Evolutionary conservation across 768 basidiomycete genomes (phyloP).

Genomic region (Boletus insuetus): DNA sequence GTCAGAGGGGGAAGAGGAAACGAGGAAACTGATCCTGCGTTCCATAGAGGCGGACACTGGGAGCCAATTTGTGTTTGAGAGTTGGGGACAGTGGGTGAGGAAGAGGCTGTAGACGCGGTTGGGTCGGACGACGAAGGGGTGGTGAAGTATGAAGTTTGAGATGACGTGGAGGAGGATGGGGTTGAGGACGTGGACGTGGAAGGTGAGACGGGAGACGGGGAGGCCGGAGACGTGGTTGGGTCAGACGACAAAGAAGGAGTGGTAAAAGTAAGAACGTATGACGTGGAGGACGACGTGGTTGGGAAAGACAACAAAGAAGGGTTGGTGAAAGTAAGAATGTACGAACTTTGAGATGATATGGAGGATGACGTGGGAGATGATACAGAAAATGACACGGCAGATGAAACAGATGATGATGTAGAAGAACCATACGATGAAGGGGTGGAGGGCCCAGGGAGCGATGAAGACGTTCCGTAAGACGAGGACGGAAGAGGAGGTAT

Average conservation of each 20-base stretch:
- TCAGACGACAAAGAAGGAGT: not conserved
- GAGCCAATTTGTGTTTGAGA: conserved; percentile 23
- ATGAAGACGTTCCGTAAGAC: not conserved
- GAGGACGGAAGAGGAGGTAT: not conserved
- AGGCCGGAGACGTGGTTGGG: not conserved
- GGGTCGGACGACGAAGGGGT: not conserved
- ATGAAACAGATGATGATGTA: not conserved
- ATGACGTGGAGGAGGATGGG: not conserved
- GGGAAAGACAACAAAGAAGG: not conserved
- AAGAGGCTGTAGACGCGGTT: not conserved
- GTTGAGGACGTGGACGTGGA: not conserved
- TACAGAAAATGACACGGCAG: not conserved
- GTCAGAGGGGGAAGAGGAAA: conserved; percentile 16
- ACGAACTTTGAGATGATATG: not conserved
- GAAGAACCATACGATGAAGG: not conserved
- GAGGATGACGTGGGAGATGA: not conserved
- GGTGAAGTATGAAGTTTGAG: not conserved
- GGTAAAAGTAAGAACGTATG: not conserved
- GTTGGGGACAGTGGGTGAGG: conserved; percentile 2
- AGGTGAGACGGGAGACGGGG: not conserved
- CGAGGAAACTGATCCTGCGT: conserved; percentile 3
- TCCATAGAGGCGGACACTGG: conserved; percentile 20
- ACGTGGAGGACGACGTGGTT: not conserved
- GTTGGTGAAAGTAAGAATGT: not conserved
- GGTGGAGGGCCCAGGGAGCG: not conserved